These are phyloP conservation scores for Termitomyces sp. DNA, from an alignment of 768 basidiomycete species.

Conservation along the genomic window DNA sequence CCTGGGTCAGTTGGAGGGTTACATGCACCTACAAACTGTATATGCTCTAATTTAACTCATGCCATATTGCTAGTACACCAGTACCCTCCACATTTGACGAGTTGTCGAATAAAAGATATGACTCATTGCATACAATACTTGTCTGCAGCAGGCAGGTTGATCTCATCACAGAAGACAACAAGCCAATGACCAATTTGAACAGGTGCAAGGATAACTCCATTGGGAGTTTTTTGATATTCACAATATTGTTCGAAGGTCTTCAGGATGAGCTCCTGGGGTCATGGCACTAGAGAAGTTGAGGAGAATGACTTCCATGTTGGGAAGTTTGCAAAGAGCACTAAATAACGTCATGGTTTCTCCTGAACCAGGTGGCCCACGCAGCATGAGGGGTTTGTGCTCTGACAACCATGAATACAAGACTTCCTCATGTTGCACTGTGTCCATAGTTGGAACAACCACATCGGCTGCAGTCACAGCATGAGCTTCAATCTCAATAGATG, in stretches of 20 bases:
- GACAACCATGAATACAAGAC: no score
- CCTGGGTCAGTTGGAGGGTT: conserved; percentile 99
- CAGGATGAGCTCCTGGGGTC: conserved; percentile 93
- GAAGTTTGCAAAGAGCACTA: conserved; percentile 94
- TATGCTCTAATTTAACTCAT: conserved; percentile 98
- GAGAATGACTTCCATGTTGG: conserved; percentile 98
- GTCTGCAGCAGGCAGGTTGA: conserved; percentile 95
- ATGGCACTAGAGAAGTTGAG: conserved; percentile 99
- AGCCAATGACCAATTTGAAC: conserved; percentile 96
- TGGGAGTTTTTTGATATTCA: conserved; percentile 97
- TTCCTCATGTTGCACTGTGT: no score
- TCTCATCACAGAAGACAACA: no score
- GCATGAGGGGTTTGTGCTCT: no score
- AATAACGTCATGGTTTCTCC: conserved; percentile 99
- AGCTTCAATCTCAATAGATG: no score
- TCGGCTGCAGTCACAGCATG: no score
- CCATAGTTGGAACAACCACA: no score
- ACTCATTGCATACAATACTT: conserved; percentile 99
- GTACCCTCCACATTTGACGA: conserved; percentile 92
- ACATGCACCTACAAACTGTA: conserved; percentile 99
- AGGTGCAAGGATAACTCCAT: conserved; percentile 94
- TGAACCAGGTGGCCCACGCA: conserved; percentile 99
- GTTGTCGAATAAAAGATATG: conserved; percentile 96
- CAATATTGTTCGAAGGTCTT: conserved; percentile 99
- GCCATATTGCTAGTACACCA: conserved; percentile 94